These are phyloP conservation scores for Lentinula boryana DNA, from an alignment of 768 basidiomycete species.

Conservation along the genomic window DNA sequence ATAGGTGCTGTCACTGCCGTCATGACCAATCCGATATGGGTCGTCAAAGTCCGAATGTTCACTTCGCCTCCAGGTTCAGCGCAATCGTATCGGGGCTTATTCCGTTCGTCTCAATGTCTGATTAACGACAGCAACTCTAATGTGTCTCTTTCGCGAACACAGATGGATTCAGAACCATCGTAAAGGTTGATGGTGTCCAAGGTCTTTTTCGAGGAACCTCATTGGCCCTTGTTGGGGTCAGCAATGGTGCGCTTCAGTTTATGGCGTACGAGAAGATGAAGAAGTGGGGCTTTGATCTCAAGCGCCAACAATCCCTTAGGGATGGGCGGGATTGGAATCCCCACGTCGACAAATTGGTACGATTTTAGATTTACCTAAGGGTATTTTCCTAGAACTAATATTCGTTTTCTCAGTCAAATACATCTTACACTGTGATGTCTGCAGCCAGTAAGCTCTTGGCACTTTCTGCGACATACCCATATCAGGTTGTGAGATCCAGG, in stretches of 20 bases:
- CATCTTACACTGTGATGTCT: conserved; percentile 87
- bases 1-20: conserved; percentile 90
- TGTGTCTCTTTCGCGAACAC: background rate
- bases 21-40: conserved; percentile 97
- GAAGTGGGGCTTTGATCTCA: conserved; percentile 77
- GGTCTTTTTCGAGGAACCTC: conserved; percentile 87
- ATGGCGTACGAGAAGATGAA: conserved; percentile 97
- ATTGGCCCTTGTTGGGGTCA: conserved; percentile 86
- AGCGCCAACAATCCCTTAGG: conserved; percentile 53
- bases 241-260: conserved; percentile 94
- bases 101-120: conserved; percentile 43
- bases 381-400: background rate
- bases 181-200: conserved; percentile 62
- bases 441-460: conserved; percentile 86
- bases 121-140: background rate
- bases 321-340: conserved; percentile 60
- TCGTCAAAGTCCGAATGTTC: conserved; percentile 96
- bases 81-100: conserved; percentile 71
- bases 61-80: conserved; percentile 66
- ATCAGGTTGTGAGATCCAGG: conserved; percentile 92
- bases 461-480: conserved; percentile 85
- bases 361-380: conserved; percentile 19
- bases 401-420: conserved; percentile 62
- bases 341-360: conserved; percentile 82
- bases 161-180: conserved; percentile 38